phyloP scores from a whole-genome alignment of 164 flowering plant genomes.

The Euptelea pleiosperma region DNA sequence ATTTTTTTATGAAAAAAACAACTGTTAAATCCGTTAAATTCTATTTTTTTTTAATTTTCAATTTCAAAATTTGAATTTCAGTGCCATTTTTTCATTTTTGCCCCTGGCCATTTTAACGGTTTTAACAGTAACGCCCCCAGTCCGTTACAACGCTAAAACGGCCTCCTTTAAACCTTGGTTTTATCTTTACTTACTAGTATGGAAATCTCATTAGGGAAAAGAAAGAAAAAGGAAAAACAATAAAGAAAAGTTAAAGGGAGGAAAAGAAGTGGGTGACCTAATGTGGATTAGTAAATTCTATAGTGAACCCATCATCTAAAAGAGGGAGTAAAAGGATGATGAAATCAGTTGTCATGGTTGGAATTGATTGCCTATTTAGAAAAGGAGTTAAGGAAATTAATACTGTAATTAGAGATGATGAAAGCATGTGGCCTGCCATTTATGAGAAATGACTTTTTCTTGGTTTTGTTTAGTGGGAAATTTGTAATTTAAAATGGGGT shows the following conservation, averaged over 20 bases:
- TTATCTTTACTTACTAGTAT: no score
- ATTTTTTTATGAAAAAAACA: no score
- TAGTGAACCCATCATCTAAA: slow-evolving; percentile 18
- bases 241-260: background rate
- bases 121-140: no score
- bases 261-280: slow-evolving; percentile 12
- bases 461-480: slow-evolving; percentile 15
- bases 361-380: slow-evolving; percentile 23
- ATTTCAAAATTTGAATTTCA: no score
- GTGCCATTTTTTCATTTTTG: no score
- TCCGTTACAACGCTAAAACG: no score
- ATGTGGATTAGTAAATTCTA: slow-evolving; percentile 1
- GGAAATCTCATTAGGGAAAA: no score
- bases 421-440: slow-evolving; percentile 40
- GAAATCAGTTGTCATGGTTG: slow-evolving; percentile 30
- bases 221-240: background rate
- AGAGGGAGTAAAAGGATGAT: slow-evolving; percentile 23
- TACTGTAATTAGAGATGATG: slow-evolving; percentile 21
- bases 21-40: no score
- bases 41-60: no score
- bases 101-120: no score
- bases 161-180: no score
- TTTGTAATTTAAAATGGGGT: background rate
- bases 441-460: slow-evolving; percentile 8
- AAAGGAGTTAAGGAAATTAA: slow-evolving; percentile 6